Conservation (phyloP, 1,284 basidiomycete genomes). For the Melampsora abietis-canadensis region DNA sequence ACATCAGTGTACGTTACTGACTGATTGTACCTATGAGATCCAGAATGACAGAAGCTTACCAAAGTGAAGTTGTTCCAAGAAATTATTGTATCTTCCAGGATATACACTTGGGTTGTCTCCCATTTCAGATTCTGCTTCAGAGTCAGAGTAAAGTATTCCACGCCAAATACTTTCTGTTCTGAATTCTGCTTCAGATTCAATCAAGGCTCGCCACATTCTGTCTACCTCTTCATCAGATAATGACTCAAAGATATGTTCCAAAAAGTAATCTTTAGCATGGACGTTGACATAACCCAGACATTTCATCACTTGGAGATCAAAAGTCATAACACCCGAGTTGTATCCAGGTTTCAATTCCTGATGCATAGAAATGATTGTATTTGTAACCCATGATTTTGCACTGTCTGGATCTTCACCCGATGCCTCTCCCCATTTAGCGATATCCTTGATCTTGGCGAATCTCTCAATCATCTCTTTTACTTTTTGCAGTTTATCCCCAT, state of each 20-base stretch:
- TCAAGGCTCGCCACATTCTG: neutral
- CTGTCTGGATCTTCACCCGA: neutral
- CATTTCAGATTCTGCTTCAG: neutral
- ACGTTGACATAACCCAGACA: neutral
- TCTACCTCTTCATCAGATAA: neutral
- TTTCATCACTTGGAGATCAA: neutral
- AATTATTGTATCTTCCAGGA: neutral
- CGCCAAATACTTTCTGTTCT: neutral
- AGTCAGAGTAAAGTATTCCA: too few relatives aligned
- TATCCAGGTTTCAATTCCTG: neutral
- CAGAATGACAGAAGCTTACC: neutral
- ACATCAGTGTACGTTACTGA: too few relatives aligned
- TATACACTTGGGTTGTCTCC: too few relatives aligned
- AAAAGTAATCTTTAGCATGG: slow-evolving; percentile 3
- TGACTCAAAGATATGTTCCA: neutral
- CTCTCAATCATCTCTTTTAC: neutral
- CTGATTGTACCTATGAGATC: too few relatives aligned
- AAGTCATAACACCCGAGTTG: neutral
- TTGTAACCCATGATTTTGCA: neutral
- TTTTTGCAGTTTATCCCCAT: neutral
- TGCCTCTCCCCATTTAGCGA: neutral
- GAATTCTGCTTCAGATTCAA: neutral
- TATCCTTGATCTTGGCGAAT: neutral
- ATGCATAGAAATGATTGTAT: neutral
- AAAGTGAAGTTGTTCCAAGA: slow-evolving; percentile 12